A percentile compares a stretch with the other conserved stretches of the same genome.
Conservation (phyloP, 2,329 filamentous ascomycete genomes). For the Penicillium sumatraense region DNA sequence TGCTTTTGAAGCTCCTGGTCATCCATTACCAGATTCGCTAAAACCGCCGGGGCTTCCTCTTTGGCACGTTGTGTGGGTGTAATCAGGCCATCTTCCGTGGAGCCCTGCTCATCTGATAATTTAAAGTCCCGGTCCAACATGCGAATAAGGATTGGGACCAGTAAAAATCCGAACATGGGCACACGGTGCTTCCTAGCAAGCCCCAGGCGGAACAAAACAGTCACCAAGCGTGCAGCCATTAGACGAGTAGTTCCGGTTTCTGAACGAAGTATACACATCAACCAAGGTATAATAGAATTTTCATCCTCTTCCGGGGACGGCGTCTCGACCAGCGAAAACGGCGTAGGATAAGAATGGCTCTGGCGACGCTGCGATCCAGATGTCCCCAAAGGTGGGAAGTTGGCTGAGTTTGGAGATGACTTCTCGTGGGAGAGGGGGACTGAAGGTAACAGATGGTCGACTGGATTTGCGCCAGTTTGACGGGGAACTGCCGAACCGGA, state of each 20-base stretch:
- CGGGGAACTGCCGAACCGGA: constrained; percentile 55
- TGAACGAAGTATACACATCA: constrained; percentile 67
- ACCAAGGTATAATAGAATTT: constrained; percentile 73
- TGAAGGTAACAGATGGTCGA: constrained; percentile 68
- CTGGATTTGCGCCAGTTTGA: constrained; percentile 56
- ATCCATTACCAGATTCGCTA: constrained; percentile 79
- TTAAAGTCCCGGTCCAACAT: constrained; percentile 63
- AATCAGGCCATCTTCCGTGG: constrained; percentile 42
- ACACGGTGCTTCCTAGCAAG: constrained; percentile 69
- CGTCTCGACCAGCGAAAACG: constrained; percentile 43
- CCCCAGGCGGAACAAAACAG: constrained; percentile 70
- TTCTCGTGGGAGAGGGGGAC: constrained; percentile 42
- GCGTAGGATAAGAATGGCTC: constrained; percentile 40
- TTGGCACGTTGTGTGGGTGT: constrained; percentile 59
- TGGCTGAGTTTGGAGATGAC: constrained; percentile 38
- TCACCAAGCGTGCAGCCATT: constrained; percentile 71
- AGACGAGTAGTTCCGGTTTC: constrained; percentile 64
- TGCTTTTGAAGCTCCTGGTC: constrained; percentile 80
- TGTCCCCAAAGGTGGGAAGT: constrained; percentile 60
- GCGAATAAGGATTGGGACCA: constrained; percentile 71
- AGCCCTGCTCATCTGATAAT: constrained; percentile 44
- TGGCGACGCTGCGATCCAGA: constrained; percentile 41
- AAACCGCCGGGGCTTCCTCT: constrained; percentile 73
- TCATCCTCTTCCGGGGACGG: constrained; percentile 64
- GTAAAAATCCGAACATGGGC: constrained; percentile 65